Evolutionary conservation across 208 protist species (phyloP).

Genomic region (Trypanosoma platydactyli): DNA sequence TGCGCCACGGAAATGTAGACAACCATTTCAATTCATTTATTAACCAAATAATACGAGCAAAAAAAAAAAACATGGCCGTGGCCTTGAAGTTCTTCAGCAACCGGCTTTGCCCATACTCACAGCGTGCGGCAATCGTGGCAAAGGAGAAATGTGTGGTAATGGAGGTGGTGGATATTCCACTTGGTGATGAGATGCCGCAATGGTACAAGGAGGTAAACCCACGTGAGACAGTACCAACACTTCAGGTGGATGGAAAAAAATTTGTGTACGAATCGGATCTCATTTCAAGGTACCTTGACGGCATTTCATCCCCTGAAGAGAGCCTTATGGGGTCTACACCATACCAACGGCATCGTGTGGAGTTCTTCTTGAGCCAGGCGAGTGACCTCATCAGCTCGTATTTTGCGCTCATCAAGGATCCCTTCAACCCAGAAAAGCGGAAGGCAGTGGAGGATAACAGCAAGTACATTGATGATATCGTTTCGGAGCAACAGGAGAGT

Average conservation of each 20-base stretch:
- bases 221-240: conserved; percentile 63
- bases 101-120: conserved; percentile 62
- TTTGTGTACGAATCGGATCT: conserved; percentile 69
- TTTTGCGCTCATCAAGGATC: conserved; percentile 51
- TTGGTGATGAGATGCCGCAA: conserved; percentile 53
- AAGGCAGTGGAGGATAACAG: conserved; percentile 49
- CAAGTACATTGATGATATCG: conserved; percentile 62
- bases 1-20: too few relatives aligned
- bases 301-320: conserved; percentile 25
- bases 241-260: conserved; percentile 55
- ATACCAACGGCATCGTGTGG: conserved; percentile 58
- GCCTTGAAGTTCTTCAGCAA: conserved; percentile 57
- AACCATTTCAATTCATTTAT: conserved; percentile 12
- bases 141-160: conserved; percentile 51
- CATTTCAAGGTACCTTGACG: conserved; percentile 74
- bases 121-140: conserved; percentile 60
- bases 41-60: conserved; percentile 11
- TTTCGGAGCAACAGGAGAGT: conserved; percentile 46
- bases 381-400: conserved; percentile 50
- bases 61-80: conserved; percentile 21
- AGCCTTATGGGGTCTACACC: conserved; percentile 46
- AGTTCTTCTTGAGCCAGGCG: conserved; percentile 74
- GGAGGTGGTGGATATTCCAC: conserved; percentile 50
- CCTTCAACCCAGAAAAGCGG: conserved; percentile 58
- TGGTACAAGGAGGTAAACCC: conserved; percentile 84